Percentiles rank a stretch among this genome's conserved stretches.
Conservation (phyloP, 768 basidiomycete genomes). For the Boletellus emodensis region DNA sequence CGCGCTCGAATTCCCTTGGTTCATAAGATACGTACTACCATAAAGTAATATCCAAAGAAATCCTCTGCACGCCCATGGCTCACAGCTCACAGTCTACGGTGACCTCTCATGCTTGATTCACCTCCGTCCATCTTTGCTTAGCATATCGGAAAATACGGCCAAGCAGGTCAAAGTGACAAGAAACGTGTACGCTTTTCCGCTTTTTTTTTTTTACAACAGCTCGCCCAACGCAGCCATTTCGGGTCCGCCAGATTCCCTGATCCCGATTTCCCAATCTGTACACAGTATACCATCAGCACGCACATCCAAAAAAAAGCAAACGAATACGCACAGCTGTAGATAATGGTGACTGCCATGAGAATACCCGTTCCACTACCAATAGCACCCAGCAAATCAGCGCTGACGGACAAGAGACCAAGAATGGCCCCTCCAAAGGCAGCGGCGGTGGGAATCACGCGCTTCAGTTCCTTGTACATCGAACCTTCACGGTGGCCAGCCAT, state of each 20-base stretch:
- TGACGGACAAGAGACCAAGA: conserved; percentile 84
- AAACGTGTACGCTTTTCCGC: conserved; percentile 1
- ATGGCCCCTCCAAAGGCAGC: conserved; percentile 98
- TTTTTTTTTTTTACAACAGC: conserved; percentile 58
- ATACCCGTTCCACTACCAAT: conserved; percentile 96
- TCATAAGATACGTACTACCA: no score
- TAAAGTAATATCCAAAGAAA: no score
- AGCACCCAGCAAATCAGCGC: conserved; percentile 93
- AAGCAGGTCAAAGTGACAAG: conserved; percentile 2
- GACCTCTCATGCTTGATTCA: neutral
- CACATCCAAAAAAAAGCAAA: neutral
- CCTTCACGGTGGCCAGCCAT: conserved; percentile 93
- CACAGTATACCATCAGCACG: neutral
- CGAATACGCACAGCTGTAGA: conserved; percentile 62
- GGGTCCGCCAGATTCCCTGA: conserved; percentile 70
- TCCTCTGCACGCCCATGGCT: no score
- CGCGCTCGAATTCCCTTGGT: no score
- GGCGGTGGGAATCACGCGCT: conserved; percentile 95
- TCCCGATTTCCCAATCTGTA: conserved; percentile 92
- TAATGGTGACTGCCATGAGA: conserved; percentile 96
- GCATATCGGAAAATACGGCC: neutral
- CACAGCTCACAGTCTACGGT: no score
- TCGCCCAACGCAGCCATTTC: conserved; percentile 82
- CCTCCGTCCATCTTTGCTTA: conserved; percentile 10
- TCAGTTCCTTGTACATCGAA: conserved; percentile 99